These are phyloP conservation scores for Cyclanthera cordifolia DNA, from an alignment of 306 rosid genomes.

Conservation along the genomic window DNA sequence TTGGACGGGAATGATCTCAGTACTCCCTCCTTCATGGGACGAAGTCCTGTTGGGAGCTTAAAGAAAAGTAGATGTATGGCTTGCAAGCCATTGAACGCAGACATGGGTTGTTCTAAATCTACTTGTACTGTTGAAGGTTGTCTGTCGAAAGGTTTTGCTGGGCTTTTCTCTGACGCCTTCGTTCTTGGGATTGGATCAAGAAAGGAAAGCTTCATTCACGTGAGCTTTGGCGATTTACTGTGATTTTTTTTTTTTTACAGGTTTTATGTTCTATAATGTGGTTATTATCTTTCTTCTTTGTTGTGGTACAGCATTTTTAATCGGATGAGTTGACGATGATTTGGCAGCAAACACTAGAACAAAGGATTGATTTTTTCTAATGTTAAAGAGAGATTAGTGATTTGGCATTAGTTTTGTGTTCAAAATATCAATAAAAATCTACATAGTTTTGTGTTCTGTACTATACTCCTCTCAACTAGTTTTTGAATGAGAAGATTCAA, in stretches of 20 bases:
- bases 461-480: neutral
- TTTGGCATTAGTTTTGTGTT: neutral
- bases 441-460: neutral
- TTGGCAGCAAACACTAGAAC: conserved; percentile 11
- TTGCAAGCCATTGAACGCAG: conserved; percentile 21
- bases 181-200: conserved; percentile 39
- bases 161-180: conserved; percentile 54
- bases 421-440: neutral
- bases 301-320: neutral
- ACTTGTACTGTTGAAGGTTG: conserved; percentile 86
- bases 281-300: neutral
- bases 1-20: conserved; percentile 22
- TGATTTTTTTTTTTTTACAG: neutral
- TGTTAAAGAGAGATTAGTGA: neutral
- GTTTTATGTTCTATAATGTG: neutral
- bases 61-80: conserved; percentile 39
- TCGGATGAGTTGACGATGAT: conserved; percentile 7
- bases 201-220: conserved; percentile 24
- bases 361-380: neutral
- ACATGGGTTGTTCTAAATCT: conserved; percentile 51
- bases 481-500: too few relatives aligned
- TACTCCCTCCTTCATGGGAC: conserved; percentile 15
- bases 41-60: conserved; percentile 19
- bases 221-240: neutral
- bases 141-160: conserved; percentile 75